phyloP scores from a whole-genome alignment of 257 asterid species.

The Solanum okadae region DNA sequence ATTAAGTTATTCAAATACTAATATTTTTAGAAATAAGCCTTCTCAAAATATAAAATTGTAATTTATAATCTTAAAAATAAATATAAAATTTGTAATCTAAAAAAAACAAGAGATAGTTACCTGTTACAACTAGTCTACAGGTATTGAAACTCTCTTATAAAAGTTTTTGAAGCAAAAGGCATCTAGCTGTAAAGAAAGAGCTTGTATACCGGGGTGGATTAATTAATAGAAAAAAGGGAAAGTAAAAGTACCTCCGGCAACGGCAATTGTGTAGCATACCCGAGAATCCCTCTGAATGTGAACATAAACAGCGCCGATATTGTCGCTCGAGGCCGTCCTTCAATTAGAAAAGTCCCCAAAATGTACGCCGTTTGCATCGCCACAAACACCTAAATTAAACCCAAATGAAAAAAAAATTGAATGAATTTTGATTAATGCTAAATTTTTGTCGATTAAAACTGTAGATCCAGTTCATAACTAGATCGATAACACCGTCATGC shows the following conservation, averaged over 20 bases:
- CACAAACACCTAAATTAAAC: conserved; percentile 6
- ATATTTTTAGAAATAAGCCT: background rate
- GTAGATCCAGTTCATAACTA: background rate
- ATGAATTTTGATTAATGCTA: background rate
- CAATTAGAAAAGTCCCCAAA: conserved; percentile 6
- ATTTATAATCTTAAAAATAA: background rate
- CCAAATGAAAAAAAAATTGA: background rate
- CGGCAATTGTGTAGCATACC: conserved; percentile 12
- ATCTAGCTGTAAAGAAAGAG: background rate
- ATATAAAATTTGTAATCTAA: background rate
- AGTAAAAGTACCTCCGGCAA: conserved; percentile 10
- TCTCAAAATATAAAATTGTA: background rate
- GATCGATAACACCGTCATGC: background rate
- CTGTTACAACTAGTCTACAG: no score
- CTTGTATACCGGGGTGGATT: background rate
- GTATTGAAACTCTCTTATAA: background rate
- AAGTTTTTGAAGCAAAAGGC: background rate
- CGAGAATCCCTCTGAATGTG: conserved; percentile 14
- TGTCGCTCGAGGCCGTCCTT: conserved; percentile 13
- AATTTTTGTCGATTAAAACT: background rate
- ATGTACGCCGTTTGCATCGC: conserved; percentile 15
- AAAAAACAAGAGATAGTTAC: background rate
- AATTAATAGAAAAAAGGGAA: background rate
- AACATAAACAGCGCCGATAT: conserved; percentile 13
- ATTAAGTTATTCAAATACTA: background rate